phyloP scores from a whole-genome alignment of 1,284 basidiomycete species.

The Omphalotus olearius region DNA sequence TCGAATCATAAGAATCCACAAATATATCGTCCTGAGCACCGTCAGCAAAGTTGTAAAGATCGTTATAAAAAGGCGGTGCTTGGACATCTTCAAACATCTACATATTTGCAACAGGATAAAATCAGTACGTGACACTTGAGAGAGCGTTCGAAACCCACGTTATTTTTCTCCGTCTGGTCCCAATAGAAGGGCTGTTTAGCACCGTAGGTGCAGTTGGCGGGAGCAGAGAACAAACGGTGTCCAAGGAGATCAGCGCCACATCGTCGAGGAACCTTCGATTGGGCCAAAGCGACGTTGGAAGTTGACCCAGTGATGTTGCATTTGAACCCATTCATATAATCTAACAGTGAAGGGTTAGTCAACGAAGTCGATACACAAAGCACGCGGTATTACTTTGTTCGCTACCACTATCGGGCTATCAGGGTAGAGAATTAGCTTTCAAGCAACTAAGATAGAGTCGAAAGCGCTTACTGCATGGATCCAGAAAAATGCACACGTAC shows the following conservation, averaged over 20 bases:
- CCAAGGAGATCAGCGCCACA: slow-evolving; percentile 53
- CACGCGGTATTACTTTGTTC: slow-evolving; percentile 49
- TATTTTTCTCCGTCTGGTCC: slow-evolving; percentile 46
- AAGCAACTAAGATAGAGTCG: neutral
- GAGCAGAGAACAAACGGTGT: slow-evolving; percentile 34
- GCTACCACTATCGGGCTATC: slow-evolving; percentile 35
- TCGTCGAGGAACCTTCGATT: slow-evolving; percentile 47
- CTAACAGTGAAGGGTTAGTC: slow-evolving; percentile 24
- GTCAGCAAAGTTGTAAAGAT: slow-evolving; percentile 53
- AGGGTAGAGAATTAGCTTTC: neutral
- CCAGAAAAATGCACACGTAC: slow-evolving; percentile 74
- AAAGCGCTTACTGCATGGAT: slow-evolving; percentile 45
- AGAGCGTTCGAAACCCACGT: slow-evolving; percentile 14
- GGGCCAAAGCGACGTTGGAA: slow-evolving; percentile 47
- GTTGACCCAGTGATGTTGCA: slow-evolving; percentile 60
- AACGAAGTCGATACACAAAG: neutral
- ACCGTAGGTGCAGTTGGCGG: slow-evolving; percentile 64
- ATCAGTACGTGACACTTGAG: neutral
- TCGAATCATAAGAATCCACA: slow-evolving; percentile 36
- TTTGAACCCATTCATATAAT: slow-evolving; percentile 74
- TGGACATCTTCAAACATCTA: slow-evolving; percentile 54
- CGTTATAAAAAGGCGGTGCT: slow-evolving; percentile 52
- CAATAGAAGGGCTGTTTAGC: slow-evolving; percentile 65
- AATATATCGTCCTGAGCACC: slow-evolving; percentile 66
- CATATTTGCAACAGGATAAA: neutral